These are phyloP conservation scores for Colletotrichum sp. DNA, from an alignment of 2,329 filamentous ascomycete genomes.

Conservation along the genomic window DNA sequence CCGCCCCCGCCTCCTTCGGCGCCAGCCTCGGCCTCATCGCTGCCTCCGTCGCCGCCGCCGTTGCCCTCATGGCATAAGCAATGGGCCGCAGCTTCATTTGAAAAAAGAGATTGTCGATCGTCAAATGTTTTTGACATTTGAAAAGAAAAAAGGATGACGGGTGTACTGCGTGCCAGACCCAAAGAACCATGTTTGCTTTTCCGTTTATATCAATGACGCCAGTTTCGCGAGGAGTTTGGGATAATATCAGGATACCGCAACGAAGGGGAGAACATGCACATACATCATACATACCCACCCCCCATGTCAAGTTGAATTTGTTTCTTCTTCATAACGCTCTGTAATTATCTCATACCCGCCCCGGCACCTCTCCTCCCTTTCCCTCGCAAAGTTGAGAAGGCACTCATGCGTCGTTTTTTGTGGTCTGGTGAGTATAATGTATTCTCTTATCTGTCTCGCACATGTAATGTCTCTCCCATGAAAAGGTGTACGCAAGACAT, in stretches of 20 bases:
- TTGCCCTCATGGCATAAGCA: conserved; percentile 13
- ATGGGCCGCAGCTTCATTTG: background rate
- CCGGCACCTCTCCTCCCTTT: background rate
- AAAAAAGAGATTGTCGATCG: background rate
- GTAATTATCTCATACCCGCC: background rate
- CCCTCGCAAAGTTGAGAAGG: background rate
- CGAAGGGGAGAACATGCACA: background rate
- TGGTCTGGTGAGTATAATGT: conserved; percentile 11
- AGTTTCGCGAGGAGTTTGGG: conserved; percentile 1
- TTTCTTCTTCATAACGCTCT: background rate
- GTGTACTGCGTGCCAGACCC: background rate
- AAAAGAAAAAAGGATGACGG: background rate
- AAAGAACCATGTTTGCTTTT: background rate
- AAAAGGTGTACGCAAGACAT: background rate
- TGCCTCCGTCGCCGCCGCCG: conserved; percentile 8
- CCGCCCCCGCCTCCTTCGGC: background rate
- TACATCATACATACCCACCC: background rate
- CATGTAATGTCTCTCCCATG: background rate
- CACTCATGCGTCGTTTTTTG: background rate
- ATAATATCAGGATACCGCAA: background rate
- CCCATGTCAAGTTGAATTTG: background rate
- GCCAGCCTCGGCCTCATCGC: conserved; percentile 1
- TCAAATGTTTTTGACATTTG: background rate
- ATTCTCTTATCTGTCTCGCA: background rate
- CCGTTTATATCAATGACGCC: background rate